phyloP scores from a whole-genome alignment of 2,329 filamentous ascomycete genomes.

The Colletotrichum lupini region DNA sequence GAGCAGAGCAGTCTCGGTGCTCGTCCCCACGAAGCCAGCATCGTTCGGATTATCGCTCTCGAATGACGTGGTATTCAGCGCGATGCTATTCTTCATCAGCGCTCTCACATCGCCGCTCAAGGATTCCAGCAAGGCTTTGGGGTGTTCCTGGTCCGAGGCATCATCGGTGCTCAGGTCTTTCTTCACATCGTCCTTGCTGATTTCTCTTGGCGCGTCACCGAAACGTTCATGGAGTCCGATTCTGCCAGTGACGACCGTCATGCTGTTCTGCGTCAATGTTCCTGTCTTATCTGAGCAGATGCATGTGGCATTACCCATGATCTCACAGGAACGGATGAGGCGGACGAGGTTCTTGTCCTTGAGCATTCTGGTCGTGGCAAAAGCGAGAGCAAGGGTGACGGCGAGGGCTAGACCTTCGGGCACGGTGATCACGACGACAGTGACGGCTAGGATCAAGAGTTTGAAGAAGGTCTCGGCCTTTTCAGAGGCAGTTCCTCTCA shows the following conservation, averaged over 20 bases:
- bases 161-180: conserved; percentile 40
- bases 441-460: conserved; percentile 68
- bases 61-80: conserved; percentile 65
- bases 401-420: conserved; percentile 72
- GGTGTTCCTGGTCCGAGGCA: conserved; percentile 41
- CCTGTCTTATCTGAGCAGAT: conserved; percentile 76
- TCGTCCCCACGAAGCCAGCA: conserved; percentile 61
- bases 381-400: conserved; percentile 70
- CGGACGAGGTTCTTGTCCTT: conserved; percentile 72
- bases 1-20: conserved; percentile 65
- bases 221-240: conserved; percentile 56
- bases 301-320: conserved; percentile 73
- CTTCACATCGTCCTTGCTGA: conserved; percentile 37
- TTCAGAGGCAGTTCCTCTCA: conserved; percentile 47
- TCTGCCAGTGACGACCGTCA: conserved; percentile 69
- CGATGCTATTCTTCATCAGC: conserved; percentile 53
- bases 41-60: conserved; percentile 54
- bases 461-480: conserved; percentile 68
- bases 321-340: conserved; percentile 68
- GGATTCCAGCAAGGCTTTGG: conserved; percentile 35
- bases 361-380: conserved; percentile 72
- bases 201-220: conserved; percentile 42
- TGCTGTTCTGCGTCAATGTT: conserved; percentile 72
- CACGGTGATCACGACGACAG: conserved; percentile 69
- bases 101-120: conserved; percentile 48